A percentile compares a stretch with the other conserved stretches of the same genome.
Evolutionary conservation across 805 yeast species (phyloP).

Genomic region (Clavispora santaluciae): DNA sequence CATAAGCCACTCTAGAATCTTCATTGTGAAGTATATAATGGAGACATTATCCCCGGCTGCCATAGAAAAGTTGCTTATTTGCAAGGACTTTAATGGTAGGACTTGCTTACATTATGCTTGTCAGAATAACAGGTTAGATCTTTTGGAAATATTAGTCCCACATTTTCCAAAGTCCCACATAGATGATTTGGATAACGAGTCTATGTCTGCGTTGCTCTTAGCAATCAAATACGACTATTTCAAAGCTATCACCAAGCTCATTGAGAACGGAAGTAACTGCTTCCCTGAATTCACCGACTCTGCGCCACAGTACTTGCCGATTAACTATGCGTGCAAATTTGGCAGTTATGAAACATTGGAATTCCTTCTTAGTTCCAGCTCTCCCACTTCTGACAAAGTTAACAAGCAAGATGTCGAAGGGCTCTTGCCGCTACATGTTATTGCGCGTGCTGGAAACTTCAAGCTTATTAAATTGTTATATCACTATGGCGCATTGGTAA

Average conservation of each 20-base stretch:
- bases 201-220: constrained; percentile 76
- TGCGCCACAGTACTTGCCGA: constrained; percentile 64
- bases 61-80: constrained; percentile 20
- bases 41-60: constrained; percentile 15
- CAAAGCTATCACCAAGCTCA: constrained; percentile 30
- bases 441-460: constrained; percentile 77
- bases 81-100: constrained; percentile 66
- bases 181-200: constrained; percentile 61
- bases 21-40: constrained; percentile 33
- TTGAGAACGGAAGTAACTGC: constrained; percentile 31
- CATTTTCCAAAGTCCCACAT: constrained; percentile 32
- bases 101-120: constrained; percentile 87
- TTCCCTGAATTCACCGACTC: constrained; percentile 43
- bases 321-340: constrained; percentile 83
- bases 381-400: constrained; percentile 18
- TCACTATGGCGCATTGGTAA: constrained; percentile 66
- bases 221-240: constrained; percentile 69
- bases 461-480: constrained; percentile 64
- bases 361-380: constrained; percentile 45
- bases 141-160: constrained; percentile 40
- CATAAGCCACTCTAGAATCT: constrained; percentile 33
- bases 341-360: constrained; percentile 73
- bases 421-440: constrained; percentile 79
- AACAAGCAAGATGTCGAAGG: constrained; percentile 83
- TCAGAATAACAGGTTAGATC: constrained; percentile 43